phyloP scores from a whole-genome alignment of 352 stramenopile genomes.

The Pythium brachiatum region DNA sequence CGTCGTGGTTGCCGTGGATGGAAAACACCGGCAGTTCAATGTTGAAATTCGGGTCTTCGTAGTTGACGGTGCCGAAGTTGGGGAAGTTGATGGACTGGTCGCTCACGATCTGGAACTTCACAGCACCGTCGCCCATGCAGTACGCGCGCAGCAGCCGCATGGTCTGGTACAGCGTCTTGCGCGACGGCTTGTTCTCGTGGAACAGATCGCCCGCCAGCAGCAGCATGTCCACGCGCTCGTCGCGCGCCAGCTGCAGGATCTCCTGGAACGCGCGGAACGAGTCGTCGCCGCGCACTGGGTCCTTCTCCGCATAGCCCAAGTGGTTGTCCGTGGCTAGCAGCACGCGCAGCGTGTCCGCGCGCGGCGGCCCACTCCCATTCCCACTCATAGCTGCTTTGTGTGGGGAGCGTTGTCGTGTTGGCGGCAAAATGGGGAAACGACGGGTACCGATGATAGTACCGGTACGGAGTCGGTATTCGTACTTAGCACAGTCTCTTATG shows the following conservation, averaged over 20 bases:
- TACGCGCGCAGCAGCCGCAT: conserved; percentile 96
- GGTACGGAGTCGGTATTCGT: neutral
- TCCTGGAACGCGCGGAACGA: conserved; percentile 89
- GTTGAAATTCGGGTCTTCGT: conserved; percentile 95
- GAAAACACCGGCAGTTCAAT: conserved; percentile 96
- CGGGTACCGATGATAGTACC: neutral
- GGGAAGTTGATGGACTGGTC: conserved; percentile 90
- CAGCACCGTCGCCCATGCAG: conserved; percentile 89
- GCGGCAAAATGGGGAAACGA: conserved; percentile 3
- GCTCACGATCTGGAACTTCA: conserved; percentile 89
- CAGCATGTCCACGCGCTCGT: conserved; percentile 87
- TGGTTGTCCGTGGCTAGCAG: conserved; percentile 99
- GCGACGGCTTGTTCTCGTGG: conserved; percentile 98
- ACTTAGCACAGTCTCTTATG: no score
- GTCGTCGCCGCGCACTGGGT: conserved; percentile 94
- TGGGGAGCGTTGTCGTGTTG: neutral
- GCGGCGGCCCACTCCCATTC: conserved; percentile 19
- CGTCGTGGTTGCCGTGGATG: conserved; percentile 99
- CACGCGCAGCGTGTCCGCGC: conserved; percentile 72
- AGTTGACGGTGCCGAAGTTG: conserved; percentile 94
- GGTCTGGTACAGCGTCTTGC: conserved; percentile 95
- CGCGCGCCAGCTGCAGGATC: conserved; percentile 70
- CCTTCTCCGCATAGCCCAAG: conserved; percentile 95
- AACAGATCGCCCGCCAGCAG: conserved; percentile 98
- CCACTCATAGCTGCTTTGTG: neutral